Conservation (phyloP, 192 early-diverging fungal genomes). For the Coemansia sp. region DNA sequence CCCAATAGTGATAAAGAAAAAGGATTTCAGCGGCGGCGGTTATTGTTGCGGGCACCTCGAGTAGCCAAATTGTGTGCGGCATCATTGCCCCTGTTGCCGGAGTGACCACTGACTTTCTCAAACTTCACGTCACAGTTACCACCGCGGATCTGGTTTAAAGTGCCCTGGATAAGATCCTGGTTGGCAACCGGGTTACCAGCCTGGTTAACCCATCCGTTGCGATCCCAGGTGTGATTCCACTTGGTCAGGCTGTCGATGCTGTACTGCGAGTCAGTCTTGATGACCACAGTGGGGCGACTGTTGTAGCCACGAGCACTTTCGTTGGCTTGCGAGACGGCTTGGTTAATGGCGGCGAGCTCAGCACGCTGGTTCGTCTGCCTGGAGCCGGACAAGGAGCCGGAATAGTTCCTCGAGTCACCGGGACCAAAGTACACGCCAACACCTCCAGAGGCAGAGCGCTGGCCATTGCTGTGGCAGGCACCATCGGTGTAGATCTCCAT, state of each 20-base stretch:
- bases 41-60: slow-evolving; percentile 2
- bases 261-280: slow-evolving; percentile 32
- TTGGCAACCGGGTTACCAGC: slow-evolving; percentile 1
- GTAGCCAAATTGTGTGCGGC: slow-evolving; percentile 10
- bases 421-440: slow-evolving; percentile 58
- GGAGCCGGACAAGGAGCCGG: slow-evolving; percentile 28
- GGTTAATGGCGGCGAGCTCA: slow-evolving; percentile 30
- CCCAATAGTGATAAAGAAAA: not conserved
- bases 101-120: slow-evolving; percentile 4
- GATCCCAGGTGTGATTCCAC: slow-evolving; percentile 26
- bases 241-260: slow-evolving; percentile 25
- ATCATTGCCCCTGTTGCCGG: slow-evolving; percentile 6
- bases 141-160: not conserved
- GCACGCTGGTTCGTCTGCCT: slow-evolving; percentile 38
- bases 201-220: slow-evolving; percentile 15
- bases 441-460: slow-evolving; percentile 47
- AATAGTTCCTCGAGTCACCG: slow-evolving; percentile 56
- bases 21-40: not conserved
- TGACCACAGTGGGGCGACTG: not conserved
- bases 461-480: slow-evolving; percentile 56
- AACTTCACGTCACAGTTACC: slow-evolving; percentile 7
- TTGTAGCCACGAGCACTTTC: not conserved
- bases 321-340: slow-evolving; percentile 11
- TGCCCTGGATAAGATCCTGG: slow-evolving; percentile 18
- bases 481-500: slow-evolving; percentile 59